Percentiles rank a stretch among this genome's conserved stretches.
Evolutionary conservation across 352 stramenopile genomes (phyloP).

Genomic region (Phytophthora aleatoria): DNA sequence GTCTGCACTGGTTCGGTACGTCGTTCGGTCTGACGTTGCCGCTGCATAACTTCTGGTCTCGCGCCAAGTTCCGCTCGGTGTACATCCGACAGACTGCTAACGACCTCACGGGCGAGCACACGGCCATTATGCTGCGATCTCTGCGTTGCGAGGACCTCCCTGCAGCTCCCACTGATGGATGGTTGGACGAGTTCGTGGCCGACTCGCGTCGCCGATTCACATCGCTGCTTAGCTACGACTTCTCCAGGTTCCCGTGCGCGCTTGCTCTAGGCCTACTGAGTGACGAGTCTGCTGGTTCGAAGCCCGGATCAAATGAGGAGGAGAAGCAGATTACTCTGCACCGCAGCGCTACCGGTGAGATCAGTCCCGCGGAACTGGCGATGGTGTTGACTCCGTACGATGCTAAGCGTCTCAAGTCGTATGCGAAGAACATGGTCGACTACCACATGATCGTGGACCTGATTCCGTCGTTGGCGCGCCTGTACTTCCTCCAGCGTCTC

Average conservation of each 20-base stretch:
- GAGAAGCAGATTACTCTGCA: slow-evolving; percentile 43
- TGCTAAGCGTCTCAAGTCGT: slow-evolving; percentile 97
- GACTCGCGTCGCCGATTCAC: slow-evolving; percentile 96
- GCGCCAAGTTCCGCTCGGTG: slow-evolving; percentile 93
- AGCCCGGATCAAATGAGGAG: slow-evolving; percentile 12
- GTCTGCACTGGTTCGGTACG: slow-evolving; percentile 98
- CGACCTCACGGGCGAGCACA: slow-evolving; percentile 99
- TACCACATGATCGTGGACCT: slow-evolving; percentile 99
- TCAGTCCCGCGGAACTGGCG: slow-evolving; percentile 86
- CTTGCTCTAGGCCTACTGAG: slow-evolving; percentile 93
- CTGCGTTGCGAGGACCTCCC: slow-evolving; percentile 80
- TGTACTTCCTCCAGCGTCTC: slow-evolving; percentile 97
- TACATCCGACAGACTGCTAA: slow-evolving; percentile 99
- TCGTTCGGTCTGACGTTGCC: slow-evolving; percentile 97
- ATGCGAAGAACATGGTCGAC: slow-evolving; percentile 98
- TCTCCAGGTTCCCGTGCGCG: slow-evolving; percentile 90
- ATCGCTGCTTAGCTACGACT: slow-evolving; percentile 93
- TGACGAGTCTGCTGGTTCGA: slow-evolving; percentile 42
- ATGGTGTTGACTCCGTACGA: slow-evolving; percentile 97
- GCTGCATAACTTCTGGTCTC: slow-evolving; percentile 98
- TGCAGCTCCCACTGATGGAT: slow-evolving; percentile 83
- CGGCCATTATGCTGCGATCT: slow-evolving; percentile 91
- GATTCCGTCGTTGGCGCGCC: slow-evolving; percentile 91
- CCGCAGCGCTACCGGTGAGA: slow-evolving; percentile 77
- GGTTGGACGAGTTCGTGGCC: slow-evolving; percentile 94